Evolutionary conservation across 352 stramenopile genomes (phyloP), one percentile per base, ranked within the genome.

Genomic region (Phytophthora tentaculata): DNA sequence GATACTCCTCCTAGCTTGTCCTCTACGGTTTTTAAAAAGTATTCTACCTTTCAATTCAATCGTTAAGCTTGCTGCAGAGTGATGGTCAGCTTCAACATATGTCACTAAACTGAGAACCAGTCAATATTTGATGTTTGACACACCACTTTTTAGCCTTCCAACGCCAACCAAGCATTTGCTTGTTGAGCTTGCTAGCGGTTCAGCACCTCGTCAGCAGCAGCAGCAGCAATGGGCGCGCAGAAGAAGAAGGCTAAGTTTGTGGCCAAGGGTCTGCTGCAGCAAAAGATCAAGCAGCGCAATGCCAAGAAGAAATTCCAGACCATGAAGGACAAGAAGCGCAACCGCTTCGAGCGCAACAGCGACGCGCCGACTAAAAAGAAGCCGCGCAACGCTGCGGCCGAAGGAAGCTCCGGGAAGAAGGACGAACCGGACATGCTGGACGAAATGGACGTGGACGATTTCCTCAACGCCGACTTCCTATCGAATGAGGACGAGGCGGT

Each of bases 181-280:
- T 64, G 43, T 64, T 58, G 44, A 23, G 49, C 35, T 64, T 67
- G 23, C 44, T 63, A 24, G 23, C 12, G 23, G n/a, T 39, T 5
- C 41, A 52, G 23, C 41, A 41, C 39, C 41, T 44, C 32, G 24
- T n/a, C 16, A n/a, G n/a, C 5, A 22, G 32, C 29, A 52, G 13
- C 60, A 69, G 43, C 47, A 70, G 64, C 39, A 54, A 90, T 88
- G 81, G 84, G 82, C 44, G 73, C 77, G 35, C 70, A 78, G 64
- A 95, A 95, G 83, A 95, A 95, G 85, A 94, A 94, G 73, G 79
- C 86, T 56, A 95, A 95, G 75, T 95, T 95, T 69, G 89, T 95
- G 61, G 84, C 85, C 48, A 95, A 95, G 66, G 88, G 88, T 26
- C 69, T 93, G 65, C 57, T 95, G 58, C 62, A 68, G 59, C 65